Base-by-base conservation (phyloP, 768 basidiomycete genomes). In the Boletus patriciae region DNA sequence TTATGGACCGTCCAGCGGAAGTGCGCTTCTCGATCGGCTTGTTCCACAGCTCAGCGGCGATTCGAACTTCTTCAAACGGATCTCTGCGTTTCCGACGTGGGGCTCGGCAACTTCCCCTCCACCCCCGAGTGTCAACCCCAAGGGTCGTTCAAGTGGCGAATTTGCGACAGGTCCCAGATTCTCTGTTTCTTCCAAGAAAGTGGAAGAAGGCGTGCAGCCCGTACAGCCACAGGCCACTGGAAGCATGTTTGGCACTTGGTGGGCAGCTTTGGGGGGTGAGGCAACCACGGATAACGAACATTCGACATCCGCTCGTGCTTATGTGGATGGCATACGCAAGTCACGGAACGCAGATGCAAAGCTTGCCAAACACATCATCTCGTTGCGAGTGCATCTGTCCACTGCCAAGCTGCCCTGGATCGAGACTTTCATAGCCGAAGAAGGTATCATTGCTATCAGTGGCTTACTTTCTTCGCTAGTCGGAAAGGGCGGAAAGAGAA, bases 301-400 rank as follows among this genome's bases (percentile, higher is more conserved):
- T 27, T 66, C 65, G 36, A 78, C 80, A 62, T 75, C 83, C 2
- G 80, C 85, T 7, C 80, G 76, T 61, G 83, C 80, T 74, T 90
- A 88, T 71, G 83, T 86, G 38, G 79, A 85, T 46, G 76, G 78
- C 12, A 76, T 94, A 51, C 80, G 80, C 50, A 78, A 72, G 16
- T 77, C 76, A 48, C 90, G 80, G 62, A 62, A 77, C 6, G 73
- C 77, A 10, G 85, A 88, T 62, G 72, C 80, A 38, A 85, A 83
- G 64, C 78, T 94, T 27, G 78, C 82, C 49, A 93, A 90, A 66
- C 85, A 90, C 63, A 75, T 97, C 3, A 88, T 93, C 42, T 84
- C 87, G 1, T 77, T 98, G 18, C 85, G 94, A 3, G 89, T 94
- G 0, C 89, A 92, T 64, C 76, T 97, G 1, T 91, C 93, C 3